A percentile compares a stretch with the other conserved stretches of the same genome.
Conservation (phyloP, 2,329 filamentous ascomycete genomes). For the Pyrenochaeta sp. region DNA sequence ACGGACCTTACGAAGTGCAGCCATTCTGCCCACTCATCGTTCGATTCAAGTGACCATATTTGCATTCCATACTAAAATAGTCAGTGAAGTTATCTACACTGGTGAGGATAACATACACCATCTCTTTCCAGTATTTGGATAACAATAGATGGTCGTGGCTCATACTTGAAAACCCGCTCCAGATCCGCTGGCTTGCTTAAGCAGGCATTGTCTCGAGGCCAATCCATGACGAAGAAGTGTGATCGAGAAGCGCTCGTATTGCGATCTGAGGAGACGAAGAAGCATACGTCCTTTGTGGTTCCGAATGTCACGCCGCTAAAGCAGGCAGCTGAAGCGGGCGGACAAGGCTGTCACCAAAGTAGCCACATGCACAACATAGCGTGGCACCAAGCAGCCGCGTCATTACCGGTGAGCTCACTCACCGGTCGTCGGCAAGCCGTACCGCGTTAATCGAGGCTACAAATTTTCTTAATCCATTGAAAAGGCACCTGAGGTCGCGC, state of each 20-base stretch:
- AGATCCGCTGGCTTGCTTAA: conserved; percentile 8
- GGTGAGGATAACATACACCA: conserved; percentile 9
- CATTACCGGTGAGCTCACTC: neutral
- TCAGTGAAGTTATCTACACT: conserved; percentile 1
- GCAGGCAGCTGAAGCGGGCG: neutral
- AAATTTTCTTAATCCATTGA: neutral
- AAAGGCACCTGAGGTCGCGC: neutral
- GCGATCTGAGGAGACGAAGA: neutral
- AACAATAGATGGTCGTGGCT: conserved; percentile 7
- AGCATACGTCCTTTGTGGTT: neutral
- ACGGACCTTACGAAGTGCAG: conserved; percentile 8
- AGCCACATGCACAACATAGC: neutral
- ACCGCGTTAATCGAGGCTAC: no score
- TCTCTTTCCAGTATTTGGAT: conserved; percentile 10
- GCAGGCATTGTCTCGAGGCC: conserved; percentile 16
- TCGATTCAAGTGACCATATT: conserved; percentile 11
- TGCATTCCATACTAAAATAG: conserved; percentile 10
- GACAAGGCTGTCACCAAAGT: neutral
- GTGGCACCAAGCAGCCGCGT: neutral
- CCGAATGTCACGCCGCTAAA: neutral
- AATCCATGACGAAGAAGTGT: conserved; percentile 14
- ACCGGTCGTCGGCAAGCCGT: no score
- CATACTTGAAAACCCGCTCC: conserved; percentile 18
- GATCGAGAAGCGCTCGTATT: neutral
- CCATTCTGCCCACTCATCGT: conserved; percentile 16